phyloP scores from a whole-genome alignment of 352 stramenopile genomes.

The Phytophthora macrochlamydospora region DNA sequence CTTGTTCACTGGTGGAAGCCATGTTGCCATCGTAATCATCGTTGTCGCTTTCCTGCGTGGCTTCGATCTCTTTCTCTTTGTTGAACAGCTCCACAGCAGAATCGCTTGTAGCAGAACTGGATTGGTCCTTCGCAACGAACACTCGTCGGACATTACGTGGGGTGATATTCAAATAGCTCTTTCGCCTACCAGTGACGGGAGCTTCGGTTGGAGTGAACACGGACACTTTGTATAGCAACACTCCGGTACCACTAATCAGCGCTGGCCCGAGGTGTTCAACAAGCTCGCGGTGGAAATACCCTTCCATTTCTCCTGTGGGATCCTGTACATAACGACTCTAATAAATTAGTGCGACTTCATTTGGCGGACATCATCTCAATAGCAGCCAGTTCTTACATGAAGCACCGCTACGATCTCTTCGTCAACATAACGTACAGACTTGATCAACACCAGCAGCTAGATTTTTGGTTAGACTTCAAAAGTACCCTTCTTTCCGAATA shows the following conservation, averaged over 20 bases:
- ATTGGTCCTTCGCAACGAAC: slow-evolving; percentile 44
- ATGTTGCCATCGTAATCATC: slow-evolving; percentile 37
- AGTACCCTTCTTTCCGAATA: not conserved
- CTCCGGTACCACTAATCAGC: slow-evolving; percentile 47
- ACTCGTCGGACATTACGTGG: slow-evolving; percentile 66
- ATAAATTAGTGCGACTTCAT: not conserved
- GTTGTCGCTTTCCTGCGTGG: slow-evolving; percentile 37
- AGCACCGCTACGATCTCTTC: slow-evolving; percentile 83
- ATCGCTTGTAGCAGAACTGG: slow-evolving; percentile 25
- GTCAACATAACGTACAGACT: slow-evolving; percentile 82
- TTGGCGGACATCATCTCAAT: not conserved
- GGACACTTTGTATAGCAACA: slow-evolving; percentile 75
- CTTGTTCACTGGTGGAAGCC: slow-evolving; percentile 27
- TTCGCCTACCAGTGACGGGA: slow-evolving; percentile 43
- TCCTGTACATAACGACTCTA: slow-evolving; percentile 45
- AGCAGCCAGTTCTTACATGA: slow-evolving; percentile 39
- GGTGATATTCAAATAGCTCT: slow-evolving; percentile 78
- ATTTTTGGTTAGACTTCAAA: not conserved
- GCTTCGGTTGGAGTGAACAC: slow-evolving; percentile 66
- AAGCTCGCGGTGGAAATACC: slow-evolving; percentile 83
- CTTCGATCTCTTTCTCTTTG: slow-evolving; percentile 40
- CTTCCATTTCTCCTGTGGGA: slow-evolving; percentile 74
- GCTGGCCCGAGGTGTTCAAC: slow-evolving; percentile 72
- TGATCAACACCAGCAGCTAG: slow-evolving; percentile 76
- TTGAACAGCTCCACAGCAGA: slow-evolving; percentile 61